Conservation (phyloP, 805 yeast genomes). For the Cyberlindnera suaveolens region DNA sequence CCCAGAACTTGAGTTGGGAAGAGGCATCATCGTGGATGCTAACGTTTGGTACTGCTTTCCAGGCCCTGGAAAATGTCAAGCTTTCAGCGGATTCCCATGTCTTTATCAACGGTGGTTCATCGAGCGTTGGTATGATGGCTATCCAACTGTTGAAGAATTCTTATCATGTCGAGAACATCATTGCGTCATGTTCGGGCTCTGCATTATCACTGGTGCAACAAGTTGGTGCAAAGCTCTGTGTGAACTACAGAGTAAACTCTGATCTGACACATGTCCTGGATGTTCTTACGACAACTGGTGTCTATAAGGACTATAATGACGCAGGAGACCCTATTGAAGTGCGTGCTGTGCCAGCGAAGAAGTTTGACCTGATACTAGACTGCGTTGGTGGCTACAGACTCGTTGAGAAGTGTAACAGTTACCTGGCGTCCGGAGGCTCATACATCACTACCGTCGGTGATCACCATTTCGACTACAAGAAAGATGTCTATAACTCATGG, state of each 20-base stretch:
- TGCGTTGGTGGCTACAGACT: constrained; percentile 62
- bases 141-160: constrained; percentile 52
- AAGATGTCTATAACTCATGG: constrained; percentile 31
- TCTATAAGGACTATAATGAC: constrained; percentile 25
- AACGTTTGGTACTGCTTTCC: constrained; percentile 58
- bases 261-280: constrained; percentile 19
- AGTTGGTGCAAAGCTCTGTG: constrained; percentile 45
- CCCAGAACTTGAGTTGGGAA: constrained; percentile 37
- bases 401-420: constrained; percentile 29
- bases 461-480: constrained; percentile 32
- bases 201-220: constrained; percentile 38
- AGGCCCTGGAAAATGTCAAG: constrained; percentile 30
- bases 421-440: constrained; percentile 41
- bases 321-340: constrained; percentile 22
- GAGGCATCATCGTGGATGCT: constrained; percentile 64
- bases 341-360: constrained; percentile 17
- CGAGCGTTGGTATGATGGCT: constrained; percentile 62
- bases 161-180: constrained; percentile 45
- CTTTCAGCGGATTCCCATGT: constrained; percentile 41
- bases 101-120: constrained; percentile 69
- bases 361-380: constrained; percentile 65
- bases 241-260: constrained; percentile 40
- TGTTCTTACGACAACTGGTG: constrained; percentile 23
- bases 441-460: constrained; percentile 66
- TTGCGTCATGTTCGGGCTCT: constrained; percentile 49